These are phyloP conservation scores for Cystoisospora suis DNA, from an alignment of 169 alveolate species.

Conservation along the genomic window DNA sequence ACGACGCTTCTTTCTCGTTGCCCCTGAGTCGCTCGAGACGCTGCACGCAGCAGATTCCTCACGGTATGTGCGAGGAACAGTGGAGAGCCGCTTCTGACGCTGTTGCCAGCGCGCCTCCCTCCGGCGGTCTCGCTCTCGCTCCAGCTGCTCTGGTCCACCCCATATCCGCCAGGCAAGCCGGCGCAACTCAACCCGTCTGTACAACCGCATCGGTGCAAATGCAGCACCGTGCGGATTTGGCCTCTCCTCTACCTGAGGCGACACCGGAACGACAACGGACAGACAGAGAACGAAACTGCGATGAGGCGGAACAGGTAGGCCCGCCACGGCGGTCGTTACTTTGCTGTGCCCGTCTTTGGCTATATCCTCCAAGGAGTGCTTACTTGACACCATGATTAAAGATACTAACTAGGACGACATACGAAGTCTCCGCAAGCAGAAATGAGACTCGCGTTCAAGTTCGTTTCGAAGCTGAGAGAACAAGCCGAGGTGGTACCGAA, in stretches of 20 bases:
- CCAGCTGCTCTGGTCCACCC: neutral
- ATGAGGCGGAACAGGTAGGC: no score
- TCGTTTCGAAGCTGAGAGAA: no score
- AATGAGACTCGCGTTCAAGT: no score
- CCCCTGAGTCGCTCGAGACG: neutral
- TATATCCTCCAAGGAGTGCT: neutral
- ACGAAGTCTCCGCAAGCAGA: no score
- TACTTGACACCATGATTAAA: neutral
- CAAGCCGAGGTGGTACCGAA: no score
- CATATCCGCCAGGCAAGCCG: conserved; percentile 16
- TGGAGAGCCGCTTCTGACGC: conserved; percentile 17
- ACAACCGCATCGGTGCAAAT: neutral
- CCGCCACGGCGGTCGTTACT: no score
- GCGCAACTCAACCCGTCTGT: neutral
- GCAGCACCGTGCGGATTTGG: conserved; percentile 28
- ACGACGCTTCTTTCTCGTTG: neutral
- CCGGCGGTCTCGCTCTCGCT: neutral
- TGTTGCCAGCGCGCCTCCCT: conserved; percentile 31
- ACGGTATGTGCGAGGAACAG: neutral
- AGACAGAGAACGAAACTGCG: no score
- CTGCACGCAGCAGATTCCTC: neutral
- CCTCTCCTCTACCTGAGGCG: conserved; percentile 24
- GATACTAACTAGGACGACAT: neutral
- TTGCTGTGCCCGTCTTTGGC: neutral
- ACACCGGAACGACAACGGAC: no score